phyloP scores from a whole-genome alignment of 257 asterid genomes.

The Misopates orontium region DNA sequence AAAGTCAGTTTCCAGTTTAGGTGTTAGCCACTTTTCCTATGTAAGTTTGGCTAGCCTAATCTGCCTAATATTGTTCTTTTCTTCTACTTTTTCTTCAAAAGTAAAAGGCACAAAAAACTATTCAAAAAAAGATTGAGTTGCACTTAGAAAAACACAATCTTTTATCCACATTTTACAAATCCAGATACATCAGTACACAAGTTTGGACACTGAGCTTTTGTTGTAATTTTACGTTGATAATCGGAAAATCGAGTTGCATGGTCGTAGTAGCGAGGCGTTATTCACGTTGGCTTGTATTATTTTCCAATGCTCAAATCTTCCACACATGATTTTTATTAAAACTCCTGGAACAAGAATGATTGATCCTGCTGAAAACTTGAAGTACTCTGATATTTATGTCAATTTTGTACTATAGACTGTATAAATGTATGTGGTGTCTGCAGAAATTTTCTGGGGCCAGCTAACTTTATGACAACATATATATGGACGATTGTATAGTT shows the following conservation, averaged over 20 bases:
- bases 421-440: conserved; percentile 2
- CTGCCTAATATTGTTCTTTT: conserved; percentile 30
- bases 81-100: conserved; percentile 6
- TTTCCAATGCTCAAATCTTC: too few relatives aligned
- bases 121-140: conserved; percentile 7
- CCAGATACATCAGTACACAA: not conserved
- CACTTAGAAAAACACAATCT: not conserved
- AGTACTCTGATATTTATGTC: not conserved
- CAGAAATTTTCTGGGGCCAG: conserved; percentile 15
- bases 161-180: not conserved
- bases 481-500: conserved; percentile 19
- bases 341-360: too few relatives aligned
- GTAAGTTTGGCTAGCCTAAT: conserved; percentile 23
- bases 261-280: too few relatives aligned
- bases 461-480: conserved; percentile 1
- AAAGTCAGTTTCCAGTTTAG: conserved; percentile 25
- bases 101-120: not conserved
- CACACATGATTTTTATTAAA: too few relatives aligned
- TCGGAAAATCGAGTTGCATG: too few relatives aligned
- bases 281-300: too few relatives aligned
- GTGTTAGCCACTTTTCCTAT: conserved; percentile 3
- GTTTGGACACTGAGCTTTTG: too few relatives aligned
- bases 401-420: too few relatives aligned
- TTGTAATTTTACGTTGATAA: too few relatives aligned
- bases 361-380: not conserved